Conservation (phyloP, 2,329 filamentous ascomycete genomes). For the Clonostachys byssicola region DNA sequence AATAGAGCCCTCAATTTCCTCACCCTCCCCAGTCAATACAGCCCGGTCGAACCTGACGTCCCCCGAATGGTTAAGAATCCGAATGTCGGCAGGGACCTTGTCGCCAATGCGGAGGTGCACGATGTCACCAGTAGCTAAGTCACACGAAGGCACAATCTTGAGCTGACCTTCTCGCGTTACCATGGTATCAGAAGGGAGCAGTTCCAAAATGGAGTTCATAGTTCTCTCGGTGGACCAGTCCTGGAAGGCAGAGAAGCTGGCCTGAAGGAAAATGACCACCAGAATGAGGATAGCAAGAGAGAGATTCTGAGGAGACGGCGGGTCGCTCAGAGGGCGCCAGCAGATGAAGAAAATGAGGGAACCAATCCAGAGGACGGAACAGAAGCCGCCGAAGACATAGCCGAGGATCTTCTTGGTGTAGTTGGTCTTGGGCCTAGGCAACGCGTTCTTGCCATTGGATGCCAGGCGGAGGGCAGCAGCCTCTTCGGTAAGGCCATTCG, state of each 20-base stretch:
- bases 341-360: conserved; percentile 43
- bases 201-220: too few species aligned
- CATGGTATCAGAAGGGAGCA: too few species aligned
- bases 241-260: too few species aligned
- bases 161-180: too few species aligned
- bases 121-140: conserved; percentile 39
- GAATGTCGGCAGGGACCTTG: conserved; percentile 56
- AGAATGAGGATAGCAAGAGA: too few species aligned
- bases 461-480: conserved; percentile 24
- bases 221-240: too few species aligned
- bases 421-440: conserved; percentile 35
- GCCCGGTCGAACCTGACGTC: conserved; percentile 68
- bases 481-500: conserved; percentile 26
- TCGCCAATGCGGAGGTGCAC: conserved; percentile 51
- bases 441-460: conserved; percentile 33
- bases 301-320: conserved; percentile 5
- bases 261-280: too few species aligned
- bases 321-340: conserved; percentile 40
- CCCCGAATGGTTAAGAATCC: conserved; percentile 47
- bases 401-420: conserved; percentile 31
- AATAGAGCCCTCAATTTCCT: conserved; percentile 47
- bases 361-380: conserved; percentile 40
- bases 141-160: conserved; percentile 36
- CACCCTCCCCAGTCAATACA: conserved; percentile 59
- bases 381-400: conserved; percentile 43